These are phyloP conservation scores for Arachnomyces sp. DNA, from an alignment of 2,329 filamentous ascomycete species.

Conservation along the genomic window DNA sequence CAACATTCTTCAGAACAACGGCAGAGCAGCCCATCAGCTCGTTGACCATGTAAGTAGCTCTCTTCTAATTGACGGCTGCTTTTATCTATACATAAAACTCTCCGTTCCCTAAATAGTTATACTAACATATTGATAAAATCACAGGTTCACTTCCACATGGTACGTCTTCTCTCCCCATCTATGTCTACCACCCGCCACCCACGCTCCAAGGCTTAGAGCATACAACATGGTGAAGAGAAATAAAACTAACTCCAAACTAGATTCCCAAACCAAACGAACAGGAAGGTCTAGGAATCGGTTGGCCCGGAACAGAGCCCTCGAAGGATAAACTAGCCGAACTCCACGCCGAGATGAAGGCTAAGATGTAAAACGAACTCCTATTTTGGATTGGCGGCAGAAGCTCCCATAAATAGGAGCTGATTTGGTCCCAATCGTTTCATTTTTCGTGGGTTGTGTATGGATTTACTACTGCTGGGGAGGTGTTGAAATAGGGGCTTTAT, in stretches of 20 bases:
- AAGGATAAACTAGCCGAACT: conserved; percentile 78
- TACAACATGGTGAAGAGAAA: not conserved
- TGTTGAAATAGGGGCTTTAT: not conserved
- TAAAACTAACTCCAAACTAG: conserved; percentile 35
- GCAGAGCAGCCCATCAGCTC: conserved; percentile 78
- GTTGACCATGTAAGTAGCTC: conserved; percentile 75
- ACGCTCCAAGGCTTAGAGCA: no score
- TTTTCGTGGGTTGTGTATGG: no score
- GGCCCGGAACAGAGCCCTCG: conserved; percentile 68
- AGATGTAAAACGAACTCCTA: conserved; percentile 55
- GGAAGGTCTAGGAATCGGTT: conserved; percentile 72
- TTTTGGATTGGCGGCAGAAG: no score
- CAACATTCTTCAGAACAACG: conserved; percentile 97
- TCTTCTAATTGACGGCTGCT: conserved; percentile 5
- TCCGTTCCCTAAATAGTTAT: conserved; percentile 5
- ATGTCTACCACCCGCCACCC: not conserved
- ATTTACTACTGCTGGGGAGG: no score
- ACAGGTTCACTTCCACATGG: conserved; percentile 89
- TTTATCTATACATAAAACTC: not conserved
- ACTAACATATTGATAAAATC: conserved; percentile 1
- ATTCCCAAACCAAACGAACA: conserved; percentile 86
- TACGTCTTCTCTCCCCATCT: conserved; percentile 34
- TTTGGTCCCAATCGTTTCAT: no score
- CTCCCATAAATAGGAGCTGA: no score
- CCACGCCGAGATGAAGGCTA: conserved; percentile 76